A percentile compares a stretch with the other conserved stretches of the same genome.
Evolutionary conservation across 495 filamentous ascomycete genomes (phyloP).

Genomic region (Corynascus novoguineensis): DNA sequence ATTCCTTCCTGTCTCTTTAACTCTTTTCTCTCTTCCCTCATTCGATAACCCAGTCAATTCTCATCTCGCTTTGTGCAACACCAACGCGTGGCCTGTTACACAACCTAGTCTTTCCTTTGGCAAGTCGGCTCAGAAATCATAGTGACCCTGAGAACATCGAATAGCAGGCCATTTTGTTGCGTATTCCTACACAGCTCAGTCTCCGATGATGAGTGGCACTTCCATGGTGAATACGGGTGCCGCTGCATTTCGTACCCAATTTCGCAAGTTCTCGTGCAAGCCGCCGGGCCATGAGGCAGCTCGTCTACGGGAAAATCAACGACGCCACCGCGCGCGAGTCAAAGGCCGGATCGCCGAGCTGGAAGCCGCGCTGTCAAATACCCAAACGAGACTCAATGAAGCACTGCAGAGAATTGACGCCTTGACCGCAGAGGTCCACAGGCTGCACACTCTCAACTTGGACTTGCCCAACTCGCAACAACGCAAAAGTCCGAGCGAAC

Average conservation of each 20-base stretch:
- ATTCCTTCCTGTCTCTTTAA: too few species aligned
- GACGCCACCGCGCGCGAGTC: slow-evolving; percentile 30
- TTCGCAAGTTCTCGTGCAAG: slow-evolving; percentile 26
- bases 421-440: slow-evolving; percentile 19
- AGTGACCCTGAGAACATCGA: too few species aligned
- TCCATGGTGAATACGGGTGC: not conserved
- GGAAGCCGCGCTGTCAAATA: slow-evolving; percentile 14
- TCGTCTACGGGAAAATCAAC: slow-evolving; percentile 28
- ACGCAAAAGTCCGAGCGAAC: not conserved
- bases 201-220: too few species aligned
- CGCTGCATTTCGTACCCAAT: not conserved
- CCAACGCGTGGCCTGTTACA: too few species aligned
- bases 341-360: slow-evolving; percentile 25
- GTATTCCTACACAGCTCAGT: too few species aligned
- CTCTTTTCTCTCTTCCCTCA: too few species aligned
- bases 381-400: slow-evolving; percentile 16
- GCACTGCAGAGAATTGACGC: slow-evolving; percentile 19
- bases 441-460: slow-evolving; percentile 5
- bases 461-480: not conserved
- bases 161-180: too few species aligned
- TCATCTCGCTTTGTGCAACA: too few species aligned
- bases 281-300: slow-evolving; percentile 23
- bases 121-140: too few species aligned
- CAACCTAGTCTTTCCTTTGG: too few species aligned
- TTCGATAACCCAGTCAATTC: too few species aligned